Conservation (phyloP, 306 rosid species). For the Comarum palustre region DNA sequence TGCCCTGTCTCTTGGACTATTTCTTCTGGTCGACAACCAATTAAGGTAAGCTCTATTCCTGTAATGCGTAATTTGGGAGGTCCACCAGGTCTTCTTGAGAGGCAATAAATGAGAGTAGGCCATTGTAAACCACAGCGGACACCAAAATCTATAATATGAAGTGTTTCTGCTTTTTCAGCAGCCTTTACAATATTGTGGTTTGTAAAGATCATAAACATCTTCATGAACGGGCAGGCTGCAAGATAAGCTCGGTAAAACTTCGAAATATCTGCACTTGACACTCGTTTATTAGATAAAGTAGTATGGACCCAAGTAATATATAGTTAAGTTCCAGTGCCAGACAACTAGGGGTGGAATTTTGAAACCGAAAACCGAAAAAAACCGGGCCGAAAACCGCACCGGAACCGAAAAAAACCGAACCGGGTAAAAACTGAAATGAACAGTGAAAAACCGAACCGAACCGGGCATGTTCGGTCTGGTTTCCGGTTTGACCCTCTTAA, state of each 20-base stretch:
- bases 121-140: slow-evolving; percentile 30
- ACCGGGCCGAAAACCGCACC: no score
- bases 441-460: no score
- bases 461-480: no score
- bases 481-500: no score
- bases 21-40: slow-evolving; percentile 65
- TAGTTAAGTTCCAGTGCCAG: slow-evolving; percentile 54
- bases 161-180: slow-evolving; percentile 30
- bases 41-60: slow-evolving; percentile 66
- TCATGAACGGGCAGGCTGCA: slow-evolving; percentile 29
- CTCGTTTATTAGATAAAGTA: slow-evolving; percentile 30
- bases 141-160: slow-evolving; percentile 39
- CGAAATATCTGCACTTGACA: slow-evolving; percentile 42
- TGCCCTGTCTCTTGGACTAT: slow-evolving; percentile 67
- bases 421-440: no score
- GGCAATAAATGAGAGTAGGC: slow-evolving; percentile 33
- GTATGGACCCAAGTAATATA: slow-evolving; percentile 33
- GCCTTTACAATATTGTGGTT: slow-evolving; percentile 28
- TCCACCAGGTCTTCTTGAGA: slow-evolving; percentile 26
- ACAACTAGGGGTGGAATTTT: background rate
- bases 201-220: slow-evolving; percentile 19
- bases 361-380: no score
- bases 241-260: slow-evolving; percentile 41
- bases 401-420: no score
- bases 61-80: slow-evolving; percentile 49